Conservation (phyloP, 2,329 filamentous ascomycete genomes). For the Aspergillus sergii region DNA sequence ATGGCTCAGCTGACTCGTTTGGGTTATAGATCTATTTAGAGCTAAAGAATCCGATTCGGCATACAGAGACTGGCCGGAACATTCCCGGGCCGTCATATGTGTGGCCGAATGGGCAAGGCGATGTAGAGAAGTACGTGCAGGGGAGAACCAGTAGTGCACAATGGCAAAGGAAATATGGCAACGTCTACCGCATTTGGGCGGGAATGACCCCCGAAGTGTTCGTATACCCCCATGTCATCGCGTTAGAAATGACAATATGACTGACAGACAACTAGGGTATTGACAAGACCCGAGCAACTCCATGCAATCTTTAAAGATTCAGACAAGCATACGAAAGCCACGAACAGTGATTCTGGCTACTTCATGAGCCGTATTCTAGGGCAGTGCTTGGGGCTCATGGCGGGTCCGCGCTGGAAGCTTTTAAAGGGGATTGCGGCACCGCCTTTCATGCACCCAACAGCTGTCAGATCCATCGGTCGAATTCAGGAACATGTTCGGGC, state of each 20-base stretch:
- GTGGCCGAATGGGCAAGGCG: conserved; percentile 45
- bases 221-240: conserved; percentile 10
- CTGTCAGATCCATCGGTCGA: not conserved
- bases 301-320: conserved; percentile 48
- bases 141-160: conserved; percentile 34
- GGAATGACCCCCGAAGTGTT: conserved; percentile 46
- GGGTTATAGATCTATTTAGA: not conserved
- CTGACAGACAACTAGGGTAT: conserved; percentile 30
- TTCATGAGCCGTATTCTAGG: conserved; percentile 46
- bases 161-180: conserved; percentile 40
- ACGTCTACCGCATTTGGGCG: conserved; percentile 43
- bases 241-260: not conserved
- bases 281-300: conserved; percentile 40
- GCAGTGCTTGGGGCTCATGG: conserved; percentile 46
- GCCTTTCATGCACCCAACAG: conserved; percentile 2
- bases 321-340: conserved; percentile 46
- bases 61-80: not conserved
- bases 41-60: conserved; percentile 1
- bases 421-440: not conserved
- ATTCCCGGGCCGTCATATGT: conserved; percentile 15
- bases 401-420: conserved; percentile 2
- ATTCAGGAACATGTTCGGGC: conserved; percentile 10
- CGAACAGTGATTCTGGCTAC: conserved; percentile 47
- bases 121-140: conserved; percentile 43
- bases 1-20: not conserved